These are phyloP conservation scores for Backusella psychrophila DNA, from an alignment of 192 early-diverging fungal genomes.

Conservation along the genomic window DNA sequence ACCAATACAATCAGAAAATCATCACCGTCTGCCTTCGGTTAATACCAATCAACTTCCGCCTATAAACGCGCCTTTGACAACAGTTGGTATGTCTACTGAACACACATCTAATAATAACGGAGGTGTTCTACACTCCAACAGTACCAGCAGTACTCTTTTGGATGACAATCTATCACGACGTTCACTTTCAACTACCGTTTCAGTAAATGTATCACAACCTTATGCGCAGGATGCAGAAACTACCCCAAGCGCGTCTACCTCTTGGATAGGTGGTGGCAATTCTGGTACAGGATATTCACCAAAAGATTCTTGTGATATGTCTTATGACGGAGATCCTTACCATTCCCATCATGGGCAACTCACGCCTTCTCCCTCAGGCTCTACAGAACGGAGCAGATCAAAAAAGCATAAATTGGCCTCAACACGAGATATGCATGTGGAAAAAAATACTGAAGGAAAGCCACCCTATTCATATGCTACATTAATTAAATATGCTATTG, in stretches of 20 bases:
- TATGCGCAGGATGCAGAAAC: background rate
- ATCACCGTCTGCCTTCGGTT: background rate
- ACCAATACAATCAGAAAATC: background rate
- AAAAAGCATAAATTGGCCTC: background rate
- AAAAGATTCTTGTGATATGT: conserved; percentile 9
- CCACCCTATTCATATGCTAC: conserved; percentile 78
- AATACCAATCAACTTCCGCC: conserved; percentile 9
- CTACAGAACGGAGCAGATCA: conserved; percentile 15
- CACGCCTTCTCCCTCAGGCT: conserved; percentile 7
- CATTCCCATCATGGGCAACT: conserved; percentile 1
- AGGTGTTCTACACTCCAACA: background rate
- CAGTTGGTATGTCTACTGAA: background rate
- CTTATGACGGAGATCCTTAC: conserved; percentile 7
- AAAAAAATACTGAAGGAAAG: conserved; percentile 47
- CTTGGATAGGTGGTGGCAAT: background rate
- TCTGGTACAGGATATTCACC: conserved; percentile 7
- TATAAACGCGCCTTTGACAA: conserved; percentile 12
- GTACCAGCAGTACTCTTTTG: conserved; percentile 3
- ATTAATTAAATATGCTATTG: conserved; percentile 77
- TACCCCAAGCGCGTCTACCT: background rate
- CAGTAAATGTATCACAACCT: background rate
- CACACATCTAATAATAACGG: background rate
- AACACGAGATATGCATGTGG: conserved; percentile 27
- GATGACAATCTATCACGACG: conserved; percentile 8
- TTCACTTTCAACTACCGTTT: background rate